Base-by-base conservation (phyloP, 768 basidiomycete species). In the Rhizopogon rudus region DNA sequence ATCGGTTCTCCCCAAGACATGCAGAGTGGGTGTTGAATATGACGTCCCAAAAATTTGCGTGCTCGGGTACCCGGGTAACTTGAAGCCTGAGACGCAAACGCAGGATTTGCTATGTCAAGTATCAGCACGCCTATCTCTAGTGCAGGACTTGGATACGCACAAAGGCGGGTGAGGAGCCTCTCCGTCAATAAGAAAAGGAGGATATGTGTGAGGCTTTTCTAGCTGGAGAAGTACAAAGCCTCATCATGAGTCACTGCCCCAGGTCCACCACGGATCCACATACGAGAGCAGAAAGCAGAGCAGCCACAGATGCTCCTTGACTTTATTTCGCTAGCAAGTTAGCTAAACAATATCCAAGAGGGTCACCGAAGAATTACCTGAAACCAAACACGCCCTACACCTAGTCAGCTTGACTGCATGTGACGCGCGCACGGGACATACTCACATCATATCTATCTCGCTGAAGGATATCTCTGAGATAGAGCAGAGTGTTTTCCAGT, bases 251-350 rank as follows among this genome's bases (percentile, higher is more conserved):
- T 41, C 10, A 51, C 41, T 33, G 41, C 57, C 39, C 14, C 40
- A 16, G 3, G 29, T 31, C 44, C 48, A 51, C 29, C 53, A 46
- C 20, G 3, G 31, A 33, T 25, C 54, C 25, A 72, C 83, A 37
- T 58, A 91, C 89, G 66, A 91, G 67, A 22, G 88, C 85, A 29
- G 86, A 71, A 22, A 91, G 73, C 37, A 91, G 63, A 8, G 81
- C 86, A 33, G 88, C 91, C 70, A 91, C 77, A 4, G 81, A 82
- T 14, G 87, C 91, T 14, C 91, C 91, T 71, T 93, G 91, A 57
- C 88, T 88, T 44, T 46, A 58, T 49, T 54, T 29, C 39, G 31
- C 57, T 39, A 29, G 54, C 63, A 35, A 51, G 31, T 14, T 43
- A 22, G 31, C 14, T 43, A 22, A 39, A 58, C 8, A 28, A 40